phyloP scores from a whole-genome alignment of 2,329 filamentous ascomycete species.

The Diaporthe ilicicola region DNA sequence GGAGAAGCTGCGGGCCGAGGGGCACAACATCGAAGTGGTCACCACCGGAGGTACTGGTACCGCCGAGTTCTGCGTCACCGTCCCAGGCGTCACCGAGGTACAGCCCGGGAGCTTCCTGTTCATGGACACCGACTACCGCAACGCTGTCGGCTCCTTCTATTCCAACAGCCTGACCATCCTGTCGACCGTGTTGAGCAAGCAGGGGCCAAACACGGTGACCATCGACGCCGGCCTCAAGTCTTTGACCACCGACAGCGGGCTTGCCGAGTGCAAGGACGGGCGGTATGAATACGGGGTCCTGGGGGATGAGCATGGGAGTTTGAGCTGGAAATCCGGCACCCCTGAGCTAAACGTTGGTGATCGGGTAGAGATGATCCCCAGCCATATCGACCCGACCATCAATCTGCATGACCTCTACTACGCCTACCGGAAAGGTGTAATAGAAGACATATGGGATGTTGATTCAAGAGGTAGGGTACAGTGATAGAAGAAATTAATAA shows the following conservation, averaged over 20 bases:
- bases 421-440: constrained; percentile 54
- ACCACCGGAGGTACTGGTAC: constrained; percentile 62
- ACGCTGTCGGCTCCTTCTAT: constrained; percentile 58
- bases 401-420: constrained; percentile 62
- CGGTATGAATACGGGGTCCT: constrained; percentile 53
- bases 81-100: constrained; percentile 60
- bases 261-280: constrained; percentile 55
- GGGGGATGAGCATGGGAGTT: constrained; percentile 58
- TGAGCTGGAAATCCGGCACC: constrained; percentile 52
- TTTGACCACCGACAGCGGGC: constrained; percentile 59
- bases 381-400: constrained; percentile 63
- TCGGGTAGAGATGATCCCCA: constrained; percentile 60
- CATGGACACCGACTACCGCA: constrained; percentile 65
- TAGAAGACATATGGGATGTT: constrained; percentile 61
- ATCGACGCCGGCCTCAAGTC: constrained; percentile 61
- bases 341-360: constrained; percentile 53
- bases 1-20: constrained; percentile 48
- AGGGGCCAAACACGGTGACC: constrained; percentile 52
- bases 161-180: constrained; percentile 57
- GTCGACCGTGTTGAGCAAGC: constrained; percentile 57
- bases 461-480: constrained; percentile 61
- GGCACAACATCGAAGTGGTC: constrained; percentile 56
- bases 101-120: constrained; percentile 65
- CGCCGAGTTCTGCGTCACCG: constrained; percentile 59
- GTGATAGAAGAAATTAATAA: constrained; percentile 38